Base-by-base conservation (phyloP, 148 eudicot genomes). In the Euryodendron excelsum region DNA sequence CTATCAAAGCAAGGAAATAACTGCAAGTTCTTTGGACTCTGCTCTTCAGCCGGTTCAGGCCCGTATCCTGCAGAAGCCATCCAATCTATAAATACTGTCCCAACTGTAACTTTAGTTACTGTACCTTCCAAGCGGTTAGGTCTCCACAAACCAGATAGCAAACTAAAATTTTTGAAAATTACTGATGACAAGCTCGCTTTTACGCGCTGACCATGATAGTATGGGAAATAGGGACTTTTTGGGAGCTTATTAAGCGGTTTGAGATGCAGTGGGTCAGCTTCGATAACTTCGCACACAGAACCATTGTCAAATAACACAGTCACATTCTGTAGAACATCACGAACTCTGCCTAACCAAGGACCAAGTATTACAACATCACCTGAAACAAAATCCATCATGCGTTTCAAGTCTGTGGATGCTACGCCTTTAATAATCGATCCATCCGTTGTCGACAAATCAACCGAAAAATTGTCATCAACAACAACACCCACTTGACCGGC, bases 41-140 rank as follows among this genome's bases (percentile, higher is more conserved):
- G 98, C 88, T 96, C 98, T 82, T 96, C 99, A 69, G 95, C 81
- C 0, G 99, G 99, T 50, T 93, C 92, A 21, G 94, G 91, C 34
- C 97, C 99, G 86, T 90, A 91, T 15, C 98, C 97, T 77, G 99
- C 91, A 83, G 99, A 96, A 50, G 98, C 98, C 81, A 93, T 88
- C 99, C 99, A 96, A 59, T 93, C 91, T 79, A 93, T 84, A 76
- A 90, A 96, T 7, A 90, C 95, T 0, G 97, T 88, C 27, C 92
- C 98, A 71, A 87, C 91, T 23, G 94, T 83, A 63, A 96, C 98
- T 80, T 90, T 92, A 13, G 84, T 93, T 63, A 96, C 97, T 28
- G 97, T 96, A 71, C 95, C 98, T 81, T 96, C 98, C 58, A 90
- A 74, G 27, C 91, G 83, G 77, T 86, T 88, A 21, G 93, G 88